Evolutionary conservation across 495 filamentous ascomycete genomes (phyloP).

Genomic region (Astrothelium subdiscretum): DNA sequence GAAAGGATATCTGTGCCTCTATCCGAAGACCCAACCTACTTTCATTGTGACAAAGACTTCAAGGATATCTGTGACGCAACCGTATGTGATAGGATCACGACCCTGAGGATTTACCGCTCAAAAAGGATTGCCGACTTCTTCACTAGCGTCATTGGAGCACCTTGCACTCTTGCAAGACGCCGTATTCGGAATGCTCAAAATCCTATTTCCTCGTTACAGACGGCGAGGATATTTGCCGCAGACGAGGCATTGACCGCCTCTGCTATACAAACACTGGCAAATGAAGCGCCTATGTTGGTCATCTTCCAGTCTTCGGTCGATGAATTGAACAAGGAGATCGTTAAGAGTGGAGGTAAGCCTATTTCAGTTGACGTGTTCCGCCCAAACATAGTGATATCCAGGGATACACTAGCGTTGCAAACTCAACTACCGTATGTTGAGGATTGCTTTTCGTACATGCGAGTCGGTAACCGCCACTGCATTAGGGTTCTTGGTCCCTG

Average conservation of each 20-base stretch:
- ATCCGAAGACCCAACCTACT: constrained; percentile 45
- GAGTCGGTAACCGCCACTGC: constrained; percentile 44
- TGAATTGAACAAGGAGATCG: constrained; percentile 59
- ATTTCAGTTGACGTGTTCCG: constrained; percentile 65
- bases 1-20: constrained; percentile 51
- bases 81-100: constrained; percentile 71
- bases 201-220: constrained; percentile 35
- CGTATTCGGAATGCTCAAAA: constrained; percentile 50
- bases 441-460: constrained; percentile 41
- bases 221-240: constrained; percentile 21
- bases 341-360: constrained; percentile 41
- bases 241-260: not conserved
- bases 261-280: constrained; percentile 67
- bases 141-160: constrained; percentile 55
- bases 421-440: constrained; percentile 47
- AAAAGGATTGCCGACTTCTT: constrained; percentile 59
- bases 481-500: constrained; percentile 67
- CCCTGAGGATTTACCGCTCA: constrained; percentile 54
- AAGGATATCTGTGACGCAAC: constrained; percentile 38
- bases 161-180: constrained; percentile 61
- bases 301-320: constrained; percentile 73
- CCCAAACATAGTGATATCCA: constrained; percentile 68
- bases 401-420: constrained; percentile 22
- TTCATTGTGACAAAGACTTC: constrained; percentile 18
- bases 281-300: constrained; percentile 83